Evolutionary conservation across 2,329 filamentous ascomycete genomes (phyloP).

Genomic region (Hymenoscyphus scutula): DNA sequence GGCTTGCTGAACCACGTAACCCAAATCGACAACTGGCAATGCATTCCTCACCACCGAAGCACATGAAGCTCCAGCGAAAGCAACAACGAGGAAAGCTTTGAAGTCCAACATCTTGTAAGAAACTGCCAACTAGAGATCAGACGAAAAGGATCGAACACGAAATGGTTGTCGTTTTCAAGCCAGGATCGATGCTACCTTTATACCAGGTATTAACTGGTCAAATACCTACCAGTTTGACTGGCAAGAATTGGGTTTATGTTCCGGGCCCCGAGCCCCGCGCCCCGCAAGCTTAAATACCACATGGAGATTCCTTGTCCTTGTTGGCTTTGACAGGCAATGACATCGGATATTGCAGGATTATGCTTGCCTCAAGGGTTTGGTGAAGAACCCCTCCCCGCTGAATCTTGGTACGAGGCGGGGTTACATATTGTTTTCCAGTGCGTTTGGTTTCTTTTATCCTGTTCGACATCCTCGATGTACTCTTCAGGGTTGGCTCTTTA

Average conservation of each 20-base stretch:
- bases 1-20: constrained; percentile 34
- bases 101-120: not conserved
- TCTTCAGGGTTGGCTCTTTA: too few species aligned
- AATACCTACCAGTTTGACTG: too few species aligned
- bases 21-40: constrained; percentile 33
- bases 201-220: not conserved
- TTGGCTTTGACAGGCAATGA: not conserved
- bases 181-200: too few species aligned
- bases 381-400: not conserved
- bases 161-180: not conserved
- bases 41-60: not conserved
- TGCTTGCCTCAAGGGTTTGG: not conserved
- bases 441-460: too few species aligned
- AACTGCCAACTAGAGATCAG: not conserved
- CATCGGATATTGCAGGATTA: not conserved
- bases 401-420: too few species aligned
- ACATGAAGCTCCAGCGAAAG: not conserved
- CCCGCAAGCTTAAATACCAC: not conserved
- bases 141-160: not conserved
- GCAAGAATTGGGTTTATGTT: not conserved
- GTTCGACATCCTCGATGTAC: too few species aligned
- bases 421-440: too few species aligned
- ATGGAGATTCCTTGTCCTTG: not conserved
- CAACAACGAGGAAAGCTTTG: not conserved
- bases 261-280: not conserved